Evolutionary conservation across 768 basidiomycete species (phyloP), one percentile per base, ranked within the genome.

Genomic region (Artomyces pyxidatus): DNA sequence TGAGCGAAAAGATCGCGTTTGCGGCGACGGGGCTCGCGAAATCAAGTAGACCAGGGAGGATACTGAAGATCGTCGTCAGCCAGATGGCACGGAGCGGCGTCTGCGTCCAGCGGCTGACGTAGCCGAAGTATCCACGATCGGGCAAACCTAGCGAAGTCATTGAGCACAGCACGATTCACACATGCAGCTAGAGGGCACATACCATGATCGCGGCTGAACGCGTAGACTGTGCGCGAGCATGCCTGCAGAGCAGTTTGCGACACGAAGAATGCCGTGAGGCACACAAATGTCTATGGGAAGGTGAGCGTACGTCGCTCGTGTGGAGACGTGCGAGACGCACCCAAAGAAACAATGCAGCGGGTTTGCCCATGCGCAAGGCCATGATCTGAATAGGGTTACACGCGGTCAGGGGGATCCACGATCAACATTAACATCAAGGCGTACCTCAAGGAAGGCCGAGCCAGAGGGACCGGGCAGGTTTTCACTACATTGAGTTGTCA

Each of bases 181-280:
- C 6, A 27, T 22, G 39, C 58, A 49, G 39, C 45, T 42, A 29
- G 28, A 8, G 41, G 16, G 21, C 22, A 52, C 68, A 30, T 50
- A 78, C 85, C 85, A 48, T 80, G 75, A 60, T 89, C 88, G 47
- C 86, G 81, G 59, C 82, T 84, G 69, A 94, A 90, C 3, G 90
- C 90, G 59, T 85, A 91, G 22, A 91, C 71, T 0, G 86, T 85
- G 30, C 91, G 75, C 3, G 88, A 87, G 47, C 79, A 81, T 21
- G 90, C 90, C 57, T 94, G 90, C 6, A 89, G 72, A 10, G 88
- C 82, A 12, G 78, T 83, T 64, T 88, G 86, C 16, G 79, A 81
- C 48, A 89, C 87, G 63, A 88, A 88, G 70, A 90, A 92, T 0
- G 91, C 91, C 14, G 89, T 88, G 49, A 88, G 62, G 71, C 89